Evolutionary conservation across 2,329 filamentous ascomycete genomes (phyloP), one percentile per base, ranked within the genome.

Genomic region (Exserohilum turcica): DNA sequence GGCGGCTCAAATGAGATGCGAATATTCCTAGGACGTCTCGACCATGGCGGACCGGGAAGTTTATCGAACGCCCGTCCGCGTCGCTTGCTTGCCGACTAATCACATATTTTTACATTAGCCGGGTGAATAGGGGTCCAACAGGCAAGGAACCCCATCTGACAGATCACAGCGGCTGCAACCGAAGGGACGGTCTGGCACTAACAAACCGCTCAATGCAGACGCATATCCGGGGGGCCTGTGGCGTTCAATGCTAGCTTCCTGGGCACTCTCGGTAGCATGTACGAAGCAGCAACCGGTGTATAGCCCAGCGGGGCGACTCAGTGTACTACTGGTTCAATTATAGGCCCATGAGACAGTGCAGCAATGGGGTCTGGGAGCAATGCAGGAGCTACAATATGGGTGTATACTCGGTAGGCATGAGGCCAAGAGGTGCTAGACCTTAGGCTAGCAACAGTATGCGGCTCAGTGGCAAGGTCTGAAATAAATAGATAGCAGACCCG

Each of bases 401-500:
- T 38, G 12, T 27, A 43, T n/a, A 38, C 19, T 10, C 43, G 28
- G 28, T 19, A 37, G 36, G 28, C 32, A 40, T 29, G 53, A 56
- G 53, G 53, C n/a, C n/a, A n/a, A n/a, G n/a, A n/a, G n/a, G n/a
- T n/a, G n/a, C n/a, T n/a, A n/a, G n/a, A 32, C 32, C 37, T 4
- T 5, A 37, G 19, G 47, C 43, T 28, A 47, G 31, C 9, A 3
- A 37, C 9, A 38, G 21, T 16, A 24, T 27, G 19, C 13, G 29
- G 15, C 9, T 39, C 18, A 10, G 18, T 10, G 12, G 9, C 21
- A 9, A 43, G 6, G 16, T 40, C 8, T 15, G 39, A 39, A n/a
- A 57, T 57, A 61, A 46, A 51, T 57, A 53, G 43, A n/a, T 6
- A 32, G 6, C 15, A n/a, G n/a, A 12, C 27, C 42, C 53, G 19